phyloP scores from a whole-genome alignment of 805 yeast genomes.

The Lipomyces sp. region DNA sequence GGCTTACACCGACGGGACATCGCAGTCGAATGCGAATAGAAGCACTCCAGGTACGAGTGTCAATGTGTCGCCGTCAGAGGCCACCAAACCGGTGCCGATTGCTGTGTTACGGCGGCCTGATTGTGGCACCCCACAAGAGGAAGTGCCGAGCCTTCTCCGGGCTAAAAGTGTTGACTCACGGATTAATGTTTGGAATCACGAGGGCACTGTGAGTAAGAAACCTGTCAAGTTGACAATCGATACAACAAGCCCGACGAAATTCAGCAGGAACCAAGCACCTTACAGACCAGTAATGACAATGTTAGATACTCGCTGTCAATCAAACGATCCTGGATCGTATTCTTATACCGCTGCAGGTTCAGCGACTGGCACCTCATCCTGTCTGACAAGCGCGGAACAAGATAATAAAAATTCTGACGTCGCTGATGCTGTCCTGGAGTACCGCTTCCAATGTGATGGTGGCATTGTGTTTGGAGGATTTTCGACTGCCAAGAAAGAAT shows the following conservation, averaged over 20 bases:
- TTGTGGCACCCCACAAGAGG: not conserved
- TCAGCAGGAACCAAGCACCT: not conserved
- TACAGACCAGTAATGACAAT: not conserved
- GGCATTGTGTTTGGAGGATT: slow-evolving; percentile 8
- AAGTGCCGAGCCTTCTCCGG: not conserved
- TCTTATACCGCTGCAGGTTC: slow-evolving; percentile 7
- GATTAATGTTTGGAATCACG: not conserved
- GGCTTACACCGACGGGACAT: not conserved
- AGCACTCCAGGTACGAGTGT: not conserved
- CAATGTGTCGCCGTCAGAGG: not conserved
- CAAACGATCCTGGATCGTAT: not conserved
- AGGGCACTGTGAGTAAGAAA: not conserved
- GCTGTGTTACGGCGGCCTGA: not conserved
- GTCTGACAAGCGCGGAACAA: slow-evolving; percentile 3
- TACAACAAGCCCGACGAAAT: not conserved
- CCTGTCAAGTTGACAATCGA: not conserved
- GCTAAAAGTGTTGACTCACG: not conserved
- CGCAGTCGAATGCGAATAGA: slow-evolving; percentile 1
- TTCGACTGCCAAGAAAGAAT: slow-evolving; percentile 4
- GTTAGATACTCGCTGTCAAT: not conserved
- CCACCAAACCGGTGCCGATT: not conserved
- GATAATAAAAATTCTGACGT: not conserved
- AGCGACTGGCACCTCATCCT: slow-evolving; percentile 9
- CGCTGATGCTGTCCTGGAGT: slow-evolving; percentile 2
- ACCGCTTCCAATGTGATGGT: slow-evolving; percentile 7